Evolutionary conservation across 2,329 filamentous ascomycete species (phyloP).

Genomic region (Rugonectria rugulosa): DNA sequence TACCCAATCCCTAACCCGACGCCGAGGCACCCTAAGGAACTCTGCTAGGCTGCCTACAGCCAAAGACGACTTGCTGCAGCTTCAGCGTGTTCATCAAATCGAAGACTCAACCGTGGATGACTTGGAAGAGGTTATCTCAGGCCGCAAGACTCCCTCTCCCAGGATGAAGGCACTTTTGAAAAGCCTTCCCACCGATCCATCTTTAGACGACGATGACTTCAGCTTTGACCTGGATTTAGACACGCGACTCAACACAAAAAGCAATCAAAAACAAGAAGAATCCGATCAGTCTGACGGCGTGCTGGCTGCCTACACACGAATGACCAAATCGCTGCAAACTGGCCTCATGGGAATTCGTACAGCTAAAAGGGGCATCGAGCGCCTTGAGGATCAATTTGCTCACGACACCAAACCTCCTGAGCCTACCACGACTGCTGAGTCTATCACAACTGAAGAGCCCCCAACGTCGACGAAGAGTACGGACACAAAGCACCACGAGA

Average conservation of each 20-base stretch:
- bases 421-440: background rate
- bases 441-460: background rate
- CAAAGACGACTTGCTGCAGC: conserved; percentile 62
- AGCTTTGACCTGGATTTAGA: conserved; percentile 38
- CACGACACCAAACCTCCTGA: conserved; percentile 41
- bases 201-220: conserved; percentile 32
- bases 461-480: conserved; percentile 20
- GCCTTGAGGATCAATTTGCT: conserved; percentile 61
- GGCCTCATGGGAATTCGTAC: conserved; percentile 61
- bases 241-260: conserved; percentile 36
- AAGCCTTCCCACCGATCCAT: conserved; percentile 34
- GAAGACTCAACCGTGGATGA: conserved; percentile 69
- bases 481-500: conserved; percentile 19
- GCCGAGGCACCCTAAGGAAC: conserved; percentile 58
- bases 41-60: conserved; percentile 62
- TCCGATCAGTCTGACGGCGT: conserved; percentile 48
- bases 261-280: conserved; percentile 29
- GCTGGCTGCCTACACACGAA: conserved; percentile 55
- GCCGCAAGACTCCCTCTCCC: conserved; percentile 42
- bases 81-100: conserved; percentile 60
- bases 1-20: conserved; percentile 51
- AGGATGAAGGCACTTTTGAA: conserved; percentile 37
- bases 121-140: conserved; percentile 58
- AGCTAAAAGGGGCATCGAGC: conserved; percentile 65
- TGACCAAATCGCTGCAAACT: conserved; percentile 60